These are phyloP conservation scores for Mycotypha africana DNA, from an alignment of 371 early-diverging fungal genomes.

Conservation along the genomic window DNA sequence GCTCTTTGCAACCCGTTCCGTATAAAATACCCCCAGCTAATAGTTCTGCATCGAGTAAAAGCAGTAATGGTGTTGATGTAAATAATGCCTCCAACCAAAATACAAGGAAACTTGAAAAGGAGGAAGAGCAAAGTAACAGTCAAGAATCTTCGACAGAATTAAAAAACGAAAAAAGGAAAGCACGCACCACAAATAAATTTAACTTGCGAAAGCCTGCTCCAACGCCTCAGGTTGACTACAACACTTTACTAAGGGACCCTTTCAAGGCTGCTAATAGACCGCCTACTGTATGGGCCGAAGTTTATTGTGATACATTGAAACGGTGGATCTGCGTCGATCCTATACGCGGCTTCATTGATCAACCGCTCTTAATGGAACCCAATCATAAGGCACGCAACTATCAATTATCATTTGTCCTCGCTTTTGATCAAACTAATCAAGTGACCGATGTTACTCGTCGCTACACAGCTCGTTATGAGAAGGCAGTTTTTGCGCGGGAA, in stretches of 20 bases:
- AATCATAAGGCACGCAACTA: constrained; percentile 28
- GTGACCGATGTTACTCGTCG: constrained; percentile 65
- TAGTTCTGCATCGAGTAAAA: no score
- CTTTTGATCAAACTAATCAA: constrained; percentile 31
- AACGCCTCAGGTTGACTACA: constrained; percentile 12
- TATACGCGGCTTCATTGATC: constrained; percentile 46
- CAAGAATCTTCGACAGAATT: constrained; percentile 8
- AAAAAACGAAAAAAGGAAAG: not conserved
- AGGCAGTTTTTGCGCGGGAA: constrained; percentile 49
- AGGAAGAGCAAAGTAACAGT: no score
- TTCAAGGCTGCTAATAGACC: constrained; percentile 34
- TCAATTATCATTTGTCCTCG: constrained; percentile 56
- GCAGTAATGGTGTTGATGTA: no score
- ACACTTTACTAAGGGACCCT: constrained; percentile 18
- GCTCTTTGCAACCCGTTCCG: constrained; percentile 62
- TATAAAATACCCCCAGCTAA: constrained; percentile 35
- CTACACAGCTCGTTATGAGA: constrained; percentile 55
- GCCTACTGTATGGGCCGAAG: constrained; percentile 58
- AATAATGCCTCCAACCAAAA: no score
- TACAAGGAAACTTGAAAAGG: no score
- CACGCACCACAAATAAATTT: constrained; percentile 4
- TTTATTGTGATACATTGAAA: constrained; percentile 33
- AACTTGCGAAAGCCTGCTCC: constrained; percentile 13
- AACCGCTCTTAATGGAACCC: constrained; percentile 52
- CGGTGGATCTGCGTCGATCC: constrained; percentile 67